Conservation (phyloP, 345 rosid species). For the Brassica carinata region DNA sequence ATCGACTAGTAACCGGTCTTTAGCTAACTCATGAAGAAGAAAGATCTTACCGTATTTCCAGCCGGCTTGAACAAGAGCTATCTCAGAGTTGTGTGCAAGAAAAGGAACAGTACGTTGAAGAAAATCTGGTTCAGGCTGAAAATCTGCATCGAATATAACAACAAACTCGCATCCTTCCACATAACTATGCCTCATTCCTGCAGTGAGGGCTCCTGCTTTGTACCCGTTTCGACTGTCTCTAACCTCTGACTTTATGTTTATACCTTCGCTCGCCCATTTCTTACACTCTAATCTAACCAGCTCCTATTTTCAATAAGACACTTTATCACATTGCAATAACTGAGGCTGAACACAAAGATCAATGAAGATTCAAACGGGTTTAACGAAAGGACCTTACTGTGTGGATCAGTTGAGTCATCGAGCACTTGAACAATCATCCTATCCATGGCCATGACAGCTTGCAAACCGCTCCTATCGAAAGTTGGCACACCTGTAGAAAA, state of each 20-base stretch:
- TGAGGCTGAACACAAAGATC: background rate
- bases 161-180: slow-evolving; percentile 74
- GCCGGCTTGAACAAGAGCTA: slow-evolving; percentile 86
- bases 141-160: slow-evolving; percentile 88
- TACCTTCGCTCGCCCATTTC: slow-evolving; percentile 77
- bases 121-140: slow-evolving; percentile 81
- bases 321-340: slow-evolving; percentile 3
- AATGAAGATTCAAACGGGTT: background rate
- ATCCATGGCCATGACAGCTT: slow-evolving; percentile 86
- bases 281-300: slow-evolving; percentile 71
- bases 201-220: slow-evolving; percentile 79
- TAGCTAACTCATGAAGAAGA: background rate
- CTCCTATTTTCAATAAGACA: slow-evolving; percentile 41
- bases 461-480: slow-evolving; percentile 87
- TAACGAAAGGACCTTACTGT: slow-evolving; percentile 37
- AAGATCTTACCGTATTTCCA: slow-evolving; percentile 78
- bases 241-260: slow-evolving; percentile 63
- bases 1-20: background rate
- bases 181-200: slow-evolving; percentile 80
- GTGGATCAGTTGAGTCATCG: slow-evolving; percentile 78
- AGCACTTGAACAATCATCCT: slow-evolving; percentile 86
- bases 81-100: slow-evolving; percentile 61
- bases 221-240: slow-evolving; percentile 72
- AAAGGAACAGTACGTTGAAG: slow-evolving; percentile 77
- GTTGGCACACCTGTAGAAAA: slow-evolving; percentile 60